Conservation (phyloP, 1,284 basidiomycete species). For the Leccinum ponderosum region DNA sequence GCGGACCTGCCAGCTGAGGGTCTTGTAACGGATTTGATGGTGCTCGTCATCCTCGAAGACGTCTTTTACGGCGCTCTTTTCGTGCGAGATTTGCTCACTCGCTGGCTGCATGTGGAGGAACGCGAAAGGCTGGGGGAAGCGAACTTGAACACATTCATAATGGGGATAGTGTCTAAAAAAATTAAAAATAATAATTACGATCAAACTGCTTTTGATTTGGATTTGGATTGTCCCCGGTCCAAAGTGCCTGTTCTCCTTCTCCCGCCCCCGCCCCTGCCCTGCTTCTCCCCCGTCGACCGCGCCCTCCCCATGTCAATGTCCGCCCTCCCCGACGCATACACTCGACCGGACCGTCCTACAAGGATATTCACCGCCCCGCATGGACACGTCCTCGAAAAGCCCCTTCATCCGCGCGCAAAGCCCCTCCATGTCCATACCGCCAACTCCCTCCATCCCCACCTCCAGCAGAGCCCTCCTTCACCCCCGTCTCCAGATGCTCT, state of each 20-base stretch:
- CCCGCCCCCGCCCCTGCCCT: not conserved
- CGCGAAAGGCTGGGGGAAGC: not conserved
- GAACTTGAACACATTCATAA: not conserved
- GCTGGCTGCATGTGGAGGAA: not conserved
- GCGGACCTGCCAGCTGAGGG: conserved; percentile 52
- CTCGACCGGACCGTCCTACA: conserved; percentile 28
- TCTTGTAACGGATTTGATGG: conserved; percentile 46
- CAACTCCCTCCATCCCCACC: conserved; percentile 23
- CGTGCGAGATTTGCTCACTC: not conserved
- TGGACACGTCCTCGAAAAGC: conserved; percentile 50
- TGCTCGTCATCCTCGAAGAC: conserved; percentile 37
- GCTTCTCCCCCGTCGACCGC: not conserved
- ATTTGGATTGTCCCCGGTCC: not conserved
- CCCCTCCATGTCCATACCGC: conserved; percentile 15
- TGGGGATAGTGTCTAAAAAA: not conserved
- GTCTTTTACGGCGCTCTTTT: conserved; percentile 10
- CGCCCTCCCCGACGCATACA: not conserved
- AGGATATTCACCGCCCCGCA: conserved; percentile 55
- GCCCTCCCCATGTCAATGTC: not conserved
- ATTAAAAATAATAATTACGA: not conserved
- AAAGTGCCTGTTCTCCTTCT: not conserved
- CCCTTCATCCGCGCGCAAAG: conserved; percentile 9
- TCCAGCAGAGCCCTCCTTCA: conserved; percentile 32
- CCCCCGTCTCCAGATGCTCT: conserved; percentile 12
- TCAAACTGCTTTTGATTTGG: not conserved